Conservation (phyloP, 169 alveolate genomes). For the Eimeria zaria region DNA sequence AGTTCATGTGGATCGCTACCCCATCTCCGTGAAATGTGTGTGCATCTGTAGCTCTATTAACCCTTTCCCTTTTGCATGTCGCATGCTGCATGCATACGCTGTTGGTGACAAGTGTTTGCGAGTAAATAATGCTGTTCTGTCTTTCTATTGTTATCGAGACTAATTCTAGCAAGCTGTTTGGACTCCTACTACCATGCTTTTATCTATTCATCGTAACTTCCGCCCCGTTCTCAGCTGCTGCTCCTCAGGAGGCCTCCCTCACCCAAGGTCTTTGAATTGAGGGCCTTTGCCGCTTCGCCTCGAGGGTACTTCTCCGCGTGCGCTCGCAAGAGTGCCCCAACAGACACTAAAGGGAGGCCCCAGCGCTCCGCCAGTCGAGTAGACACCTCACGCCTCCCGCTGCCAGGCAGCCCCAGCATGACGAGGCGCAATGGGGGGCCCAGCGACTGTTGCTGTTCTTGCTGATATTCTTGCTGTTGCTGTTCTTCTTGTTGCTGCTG, state of each 20-base stretch:
- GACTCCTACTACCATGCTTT: too few species aligned
- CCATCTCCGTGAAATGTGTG: not conserved
- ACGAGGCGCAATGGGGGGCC: slow-evolving; percentile 52
- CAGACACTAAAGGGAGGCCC: slow-evolving; percentile 88
- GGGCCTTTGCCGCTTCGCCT: slow-evolving; percentile 88
- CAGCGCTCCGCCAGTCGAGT: slow-evolving; percentile 90
- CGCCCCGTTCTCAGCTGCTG: not conserved
- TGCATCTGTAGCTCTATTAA: not conserved
- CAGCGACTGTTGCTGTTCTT: slow-evolving; percentile 90
- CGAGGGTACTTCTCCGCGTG: slow-evolving; percentile 89
- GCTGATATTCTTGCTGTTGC: not conserved
- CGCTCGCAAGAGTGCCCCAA: slow-evolving; percentile 91
- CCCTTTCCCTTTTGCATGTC: not conserved
- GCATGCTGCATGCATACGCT: not conserved
- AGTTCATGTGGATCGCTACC: not conserved
- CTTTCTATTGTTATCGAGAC: not conserved
- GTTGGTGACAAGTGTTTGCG: not conserved
- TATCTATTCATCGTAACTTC: not conserved
- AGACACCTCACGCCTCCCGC: slow-evolving; percentile 90
- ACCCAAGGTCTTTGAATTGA: slow-evolving; percentile 29
- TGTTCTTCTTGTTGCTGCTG: slow-evolving; percentile 90
- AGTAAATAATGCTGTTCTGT: not conserved
- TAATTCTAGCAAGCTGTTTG: not conserved
- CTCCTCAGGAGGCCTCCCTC: not conserved
- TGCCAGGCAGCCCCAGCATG: slow-evolving; percentile 86